Conservation (phyloP, 2,329 filamentous ascomycete species). For the Arthrobotrys musiformis region DNA sequence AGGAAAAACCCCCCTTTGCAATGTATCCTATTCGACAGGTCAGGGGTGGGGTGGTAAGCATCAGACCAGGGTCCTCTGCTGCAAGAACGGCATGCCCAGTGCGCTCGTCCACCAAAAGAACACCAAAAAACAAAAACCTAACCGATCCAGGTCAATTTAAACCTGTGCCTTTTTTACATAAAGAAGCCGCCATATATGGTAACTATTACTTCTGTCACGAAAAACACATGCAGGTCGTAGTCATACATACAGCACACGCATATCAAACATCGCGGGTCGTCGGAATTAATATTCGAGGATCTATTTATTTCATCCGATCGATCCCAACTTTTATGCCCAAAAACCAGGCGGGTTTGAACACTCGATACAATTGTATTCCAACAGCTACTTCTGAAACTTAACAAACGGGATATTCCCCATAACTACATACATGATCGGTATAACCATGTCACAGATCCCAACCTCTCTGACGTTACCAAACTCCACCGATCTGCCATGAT, state of each 20-base stretch:
- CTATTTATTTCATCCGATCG: too few species aligned
- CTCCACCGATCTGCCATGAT: constrained; percentile 38
- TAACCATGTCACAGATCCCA: constrained; percentile 13
- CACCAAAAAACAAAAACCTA: too few species aligned
- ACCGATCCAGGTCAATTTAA: background rate
- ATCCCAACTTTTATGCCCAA: background rate
- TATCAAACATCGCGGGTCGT: background rate
- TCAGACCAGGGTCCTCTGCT: constrained; percentile 36
- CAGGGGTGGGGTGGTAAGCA: constrained; percentile 53
- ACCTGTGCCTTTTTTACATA: constrained; percentile 10
- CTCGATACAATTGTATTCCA: background rate
- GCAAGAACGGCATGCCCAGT: constrained; percentile 44
- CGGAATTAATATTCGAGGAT: background rate
- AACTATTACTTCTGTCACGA: constrained; percentile 1
- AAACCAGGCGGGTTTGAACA: background rate
- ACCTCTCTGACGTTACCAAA: constrained; percentile 34
- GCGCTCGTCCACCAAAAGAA: constrained; percentile 29
- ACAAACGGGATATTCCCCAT: background rate
- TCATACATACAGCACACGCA: background rate
- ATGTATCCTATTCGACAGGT: constrained; percentile 37
- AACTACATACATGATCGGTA: too few species aligned
- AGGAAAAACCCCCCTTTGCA: constrained; percentile 27
- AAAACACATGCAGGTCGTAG: background rate
- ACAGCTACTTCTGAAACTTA: background rate
- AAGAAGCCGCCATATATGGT: constrained; percentile 8